These are phyloP conservation scores for Neurospora discreta DNA, from an alignment of 495 filamentous ascomycete species.

Conservation along the genomic window DNA sequence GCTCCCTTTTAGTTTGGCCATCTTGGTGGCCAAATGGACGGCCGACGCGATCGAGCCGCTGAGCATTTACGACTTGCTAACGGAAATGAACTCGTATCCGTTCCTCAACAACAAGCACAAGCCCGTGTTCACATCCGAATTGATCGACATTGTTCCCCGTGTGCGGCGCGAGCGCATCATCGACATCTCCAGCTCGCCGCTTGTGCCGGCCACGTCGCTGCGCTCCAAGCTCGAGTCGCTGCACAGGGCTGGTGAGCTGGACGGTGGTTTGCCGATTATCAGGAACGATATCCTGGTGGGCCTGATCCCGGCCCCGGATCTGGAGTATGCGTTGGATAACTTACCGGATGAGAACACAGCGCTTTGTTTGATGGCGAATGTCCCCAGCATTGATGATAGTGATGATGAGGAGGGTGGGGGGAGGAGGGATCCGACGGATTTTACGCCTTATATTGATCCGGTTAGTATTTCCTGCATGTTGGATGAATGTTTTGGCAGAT, in stretches of 20 bases:
- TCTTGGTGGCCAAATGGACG: constrained; percentile 94
- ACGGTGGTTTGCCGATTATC: constrained; percentile 83
- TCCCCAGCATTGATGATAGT: constrained; percentile 42
- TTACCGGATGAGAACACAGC: constrained; percentile 61
- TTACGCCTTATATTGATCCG: constrained; percentile 84
- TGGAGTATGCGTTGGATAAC: constrained; percentile 85
- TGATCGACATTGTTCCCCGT: constrained; percentile 75
- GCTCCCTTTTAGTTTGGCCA: constrained; percentile 82
- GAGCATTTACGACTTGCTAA: constrained; percentile 90
- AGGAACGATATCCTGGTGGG: constrained; percentile 72
- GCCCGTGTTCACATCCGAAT: constrained; percentile 70
- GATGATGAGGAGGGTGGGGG: constrained; percentile 31
- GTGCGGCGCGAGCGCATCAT: constrained; percentile 67
- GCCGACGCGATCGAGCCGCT: constrained; percentile 90
- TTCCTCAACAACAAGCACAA: constrained; percentile 92
- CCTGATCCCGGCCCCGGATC: constrained; percentile 84
- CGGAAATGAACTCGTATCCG: constrained; percentile 94
- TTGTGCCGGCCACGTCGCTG: constrained; percentile 63
- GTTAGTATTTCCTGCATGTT: constrained; percentile 25
- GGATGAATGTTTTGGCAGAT: not conserved
- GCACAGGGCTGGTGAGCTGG: constrained; percentile 78
- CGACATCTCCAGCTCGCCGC: constrained; percentile 70
- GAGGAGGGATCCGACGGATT: constrained; percentile 62
- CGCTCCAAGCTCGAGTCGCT: constrained; percentile 70
- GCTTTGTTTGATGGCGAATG: constrained; percentile 71